Percentiles rank a stretch among this genome's conserved stretches.
Conservation (phyloP, 1,284 basidiomycete species). For the Heterobasidion annosum region DNA sequence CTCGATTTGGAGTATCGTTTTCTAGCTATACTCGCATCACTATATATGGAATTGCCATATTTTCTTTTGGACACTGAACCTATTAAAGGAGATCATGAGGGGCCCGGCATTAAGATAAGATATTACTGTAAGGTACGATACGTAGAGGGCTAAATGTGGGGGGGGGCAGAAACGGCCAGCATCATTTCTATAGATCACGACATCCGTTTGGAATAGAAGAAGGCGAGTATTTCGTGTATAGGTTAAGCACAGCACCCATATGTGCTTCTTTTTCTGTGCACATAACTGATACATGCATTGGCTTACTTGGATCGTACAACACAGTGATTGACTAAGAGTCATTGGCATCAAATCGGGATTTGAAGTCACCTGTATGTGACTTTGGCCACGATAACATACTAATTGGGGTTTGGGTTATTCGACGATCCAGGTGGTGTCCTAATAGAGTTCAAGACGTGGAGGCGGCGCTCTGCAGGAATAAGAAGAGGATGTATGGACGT, state of each 20-base stretch:
- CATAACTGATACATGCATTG: too few relatives aligned
- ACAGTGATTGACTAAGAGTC: too few relatives aligned
- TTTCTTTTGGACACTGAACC: not conserved
- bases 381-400: not conserved
- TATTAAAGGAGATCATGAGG: too few relatives aligned
- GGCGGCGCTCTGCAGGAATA: conserved; percentile 19
- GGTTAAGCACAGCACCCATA: too few relatives aligned
- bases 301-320: too few relatives aligned
- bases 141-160: not conserved
- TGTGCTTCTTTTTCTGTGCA: too few relatives aligned
- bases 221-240: too few relatives aligned
- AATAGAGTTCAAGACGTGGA: conserved; percentile 23
- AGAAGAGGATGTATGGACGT: not conserved
- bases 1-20: not conserved
- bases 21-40: not conserved
- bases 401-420: not conserved
- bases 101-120: not conserved
- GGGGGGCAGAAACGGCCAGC: not conserved
- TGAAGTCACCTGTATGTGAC: too few relatives aligned
- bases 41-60: not conserved
- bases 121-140: not conserved
- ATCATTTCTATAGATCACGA: too few relatives aligned
- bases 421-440: not conserved
- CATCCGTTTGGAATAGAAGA: too few relatives aligned
- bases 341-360: too few relatives aligned